A percentile compares a stretch with the other conserved stretches of the same genome.
Conservation (phyloP, 768 basidiomycete species). For the Collybia sordida region DNA sequence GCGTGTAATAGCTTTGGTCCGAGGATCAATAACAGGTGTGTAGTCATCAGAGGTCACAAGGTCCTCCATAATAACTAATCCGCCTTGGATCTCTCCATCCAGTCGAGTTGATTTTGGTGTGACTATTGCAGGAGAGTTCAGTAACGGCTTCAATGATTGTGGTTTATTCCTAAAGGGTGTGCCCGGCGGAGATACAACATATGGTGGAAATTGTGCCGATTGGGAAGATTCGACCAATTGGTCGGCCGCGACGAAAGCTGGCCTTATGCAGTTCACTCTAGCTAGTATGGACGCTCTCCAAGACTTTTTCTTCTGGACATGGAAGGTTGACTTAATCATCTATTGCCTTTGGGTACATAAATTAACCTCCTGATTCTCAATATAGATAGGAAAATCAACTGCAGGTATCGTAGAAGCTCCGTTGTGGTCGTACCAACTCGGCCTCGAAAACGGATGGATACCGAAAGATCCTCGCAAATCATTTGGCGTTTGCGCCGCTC, state of each 20-base stretch:
- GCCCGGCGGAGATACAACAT: background rate
- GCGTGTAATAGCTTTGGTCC: slow-evolving; percentile 64
- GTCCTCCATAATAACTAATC: slow-evolving; percentile 18
- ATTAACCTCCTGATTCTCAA: slow-evolving; percentile 3
- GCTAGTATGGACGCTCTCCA: slow-evolving; percentile 42
- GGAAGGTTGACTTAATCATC: slow-evolving; percentile 30
- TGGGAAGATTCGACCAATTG: slow-evolving; percentile 60
- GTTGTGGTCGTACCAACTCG: slow-evolving; percentile 42
- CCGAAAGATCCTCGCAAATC: slow-evolving; percentile 29
- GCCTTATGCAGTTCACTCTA: slow-evolving; percentile 54
- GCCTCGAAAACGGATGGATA: slow-evolving; percentile 72
- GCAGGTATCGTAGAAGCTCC: slow-evolving; percentile 37
- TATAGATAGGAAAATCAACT: slow-evolving; percentile 34
- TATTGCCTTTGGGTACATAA: background rate
- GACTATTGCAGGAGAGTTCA: slow-evolving; percentile 76
- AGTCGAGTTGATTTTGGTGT: slow-evolving; percentile 55
- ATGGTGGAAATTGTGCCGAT: slow-evolving; percentile 22
- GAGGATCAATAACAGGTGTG: slow-evolving; percentile 47
- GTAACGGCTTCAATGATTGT: slow-evolving; percentile 65
- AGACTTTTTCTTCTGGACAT: slow-evolving; percentile 50
- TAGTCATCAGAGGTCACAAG: background rate
- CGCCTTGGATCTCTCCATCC: background rate
- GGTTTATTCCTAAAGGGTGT: slow-evolving; percentile 31
- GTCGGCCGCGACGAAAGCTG: slow-evolving; percentile 32
- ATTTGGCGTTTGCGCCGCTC: slow-evolving; percentile 49